phyloP scores from a whole-genome alignment of 768 basidiomycete genomes.

The Tulasnella sp. region DNA sequence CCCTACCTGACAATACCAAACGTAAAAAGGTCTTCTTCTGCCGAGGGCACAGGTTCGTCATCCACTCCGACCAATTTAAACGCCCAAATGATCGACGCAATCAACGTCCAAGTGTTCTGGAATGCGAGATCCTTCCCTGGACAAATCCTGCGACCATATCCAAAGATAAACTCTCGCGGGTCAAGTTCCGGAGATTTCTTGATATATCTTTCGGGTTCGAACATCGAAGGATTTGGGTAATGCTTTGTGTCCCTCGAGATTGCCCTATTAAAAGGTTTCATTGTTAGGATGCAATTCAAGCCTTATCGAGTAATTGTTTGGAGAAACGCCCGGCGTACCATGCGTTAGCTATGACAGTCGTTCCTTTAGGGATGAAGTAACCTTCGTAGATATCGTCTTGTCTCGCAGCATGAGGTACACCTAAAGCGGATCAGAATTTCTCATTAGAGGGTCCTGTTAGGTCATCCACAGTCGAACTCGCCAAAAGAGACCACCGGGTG shows the following conservation, averaged over 20 bases:
- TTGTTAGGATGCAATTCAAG: neutral
- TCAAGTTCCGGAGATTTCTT: neutral
- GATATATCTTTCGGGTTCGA: neutral
- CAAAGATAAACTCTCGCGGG: neutral
- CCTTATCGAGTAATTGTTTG: neutral
- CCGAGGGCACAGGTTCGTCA: no score
- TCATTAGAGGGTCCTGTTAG: neutral
- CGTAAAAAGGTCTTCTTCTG: no score
- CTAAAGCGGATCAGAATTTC: neutral
- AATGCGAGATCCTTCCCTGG: no score
- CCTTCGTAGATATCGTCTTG: conserved; percentile 35
- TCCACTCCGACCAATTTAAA: no score
- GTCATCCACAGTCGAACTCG: neutral
- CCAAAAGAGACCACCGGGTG: conserved; percentile 40
- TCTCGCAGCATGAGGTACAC: conserved; percentile 16
- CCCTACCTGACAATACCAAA: no score
- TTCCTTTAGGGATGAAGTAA: conserved; percentile 16
- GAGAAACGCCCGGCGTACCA: neutral
- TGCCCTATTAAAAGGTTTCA: no score
- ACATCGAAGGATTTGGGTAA: neutral
- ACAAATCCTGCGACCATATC: neutral
- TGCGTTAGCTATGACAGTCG: conserved; percentile 18
- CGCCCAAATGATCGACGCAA: no score
- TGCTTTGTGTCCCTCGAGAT: neutral
- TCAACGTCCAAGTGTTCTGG: no score